Base-by-base conservation (phyloP, 306 rosid species). In the Prunus fruticosa region DNA sequence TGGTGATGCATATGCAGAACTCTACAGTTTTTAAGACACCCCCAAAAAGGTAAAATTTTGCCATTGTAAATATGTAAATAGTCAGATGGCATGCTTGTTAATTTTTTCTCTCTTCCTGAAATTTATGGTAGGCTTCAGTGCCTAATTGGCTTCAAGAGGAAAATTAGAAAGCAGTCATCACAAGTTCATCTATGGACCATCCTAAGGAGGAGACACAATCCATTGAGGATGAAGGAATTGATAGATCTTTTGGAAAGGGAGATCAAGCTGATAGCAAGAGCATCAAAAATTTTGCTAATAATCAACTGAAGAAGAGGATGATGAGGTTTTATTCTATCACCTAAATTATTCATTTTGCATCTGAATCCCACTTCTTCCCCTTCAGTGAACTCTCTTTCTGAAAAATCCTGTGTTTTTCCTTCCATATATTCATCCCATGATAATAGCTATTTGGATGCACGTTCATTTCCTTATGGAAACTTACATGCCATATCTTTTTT, bases 121-220 rank as follows among this genome's bases (percentile, higher is more conserved):
- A 72, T 79, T 75, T 64, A 74, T 77, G 81, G 82, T 83, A 95
- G 99, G 92, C 99, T 25, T 56, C 99, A 4, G 97, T 95, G 61
- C 99, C 99, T 83, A 92, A 87, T 83, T 95, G 99, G 99, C 93
- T 95, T 32, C 86, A 91, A 82, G 99, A 95, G 65, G 99, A 95
- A 89, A 92, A 92, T 82, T 87, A 89, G 88, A 95, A 92, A 87
- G 85, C 91, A 58, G 97, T 88, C 74, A 90, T 90, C 76, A 80
- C 91, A 30, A 81, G 81, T 84, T 86, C 99, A 45, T 82, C 97
- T 56, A 76, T 77, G 64, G 99, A 89, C 69, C 91, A 90, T 83
- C 86, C 80, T 51, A 90, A 82, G 88, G 97, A 80, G 88, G 96
- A 82, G 76, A 58, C 83, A 7, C 79, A 74, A 46, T 83, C 73